phyloP scores from a whole-genome alignment of 176 grass and related monocot species.

The Aechmea fasciata region DNA sequence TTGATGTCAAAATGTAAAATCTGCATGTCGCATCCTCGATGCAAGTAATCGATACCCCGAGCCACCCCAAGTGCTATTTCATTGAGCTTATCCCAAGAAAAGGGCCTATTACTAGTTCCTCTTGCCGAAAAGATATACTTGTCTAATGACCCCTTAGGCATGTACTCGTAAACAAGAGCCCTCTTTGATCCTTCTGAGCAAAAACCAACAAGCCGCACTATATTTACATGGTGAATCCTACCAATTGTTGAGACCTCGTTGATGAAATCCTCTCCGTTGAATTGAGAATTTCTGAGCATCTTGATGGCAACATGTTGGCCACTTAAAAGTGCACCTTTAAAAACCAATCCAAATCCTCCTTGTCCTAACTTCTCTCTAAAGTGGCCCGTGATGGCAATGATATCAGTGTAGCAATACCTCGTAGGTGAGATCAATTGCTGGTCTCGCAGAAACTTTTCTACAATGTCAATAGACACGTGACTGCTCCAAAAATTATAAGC shows the following conservation, averaged over 20 bases:
- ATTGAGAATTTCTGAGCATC: constrained; percentile 14
- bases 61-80: constrained; percentile 41
- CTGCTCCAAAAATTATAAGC: constrained; percentile 17
- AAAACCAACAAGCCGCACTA: constrained; percentile 22
- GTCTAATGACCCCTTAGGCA: constrained; percentile 43
- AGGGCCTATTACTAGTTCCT: not conserved
- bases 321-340: constrained; percentile 14
- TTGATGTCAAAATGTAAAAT: constrained; percentile 52
- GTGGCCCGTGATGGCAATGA: constrained; percentile 37
- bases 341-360: constrained; percentile 46
- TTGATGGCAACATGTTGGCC: constrained; percentile 21
- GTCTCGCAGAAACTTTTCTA: constrained; percentile 31
- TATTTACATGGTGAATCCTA: constrained; percentile 17
- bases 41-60: constrained; percentile 39
- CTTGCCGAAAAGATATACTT: constrained; percentile 39
- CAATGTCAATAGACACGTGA: not conserved
- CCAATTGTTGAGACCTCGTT: constrained; percentile 18
- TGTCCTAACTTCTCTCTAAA: constrained; percentile 37
- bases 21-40: constrained; percentile 44
- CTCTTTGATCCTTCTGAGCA: constrained; percentile 21
- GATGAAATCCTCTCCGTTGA: constrained; percentile 26
- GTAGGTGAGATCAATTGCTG: constrained; percentile 23
- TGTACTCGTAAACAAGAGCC: constrained; percentile 29
- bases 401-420: constrained; percentile 29
- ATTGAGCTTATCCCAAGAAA: constrained; percentile 31